A percentile compares a stretch with the other conserved stretches of the same genome.
Evolutionary conservation across 2,329 filamentous ascomycete species (phyloP).

Genomic region (Aureobasidium sp.): DNA sequence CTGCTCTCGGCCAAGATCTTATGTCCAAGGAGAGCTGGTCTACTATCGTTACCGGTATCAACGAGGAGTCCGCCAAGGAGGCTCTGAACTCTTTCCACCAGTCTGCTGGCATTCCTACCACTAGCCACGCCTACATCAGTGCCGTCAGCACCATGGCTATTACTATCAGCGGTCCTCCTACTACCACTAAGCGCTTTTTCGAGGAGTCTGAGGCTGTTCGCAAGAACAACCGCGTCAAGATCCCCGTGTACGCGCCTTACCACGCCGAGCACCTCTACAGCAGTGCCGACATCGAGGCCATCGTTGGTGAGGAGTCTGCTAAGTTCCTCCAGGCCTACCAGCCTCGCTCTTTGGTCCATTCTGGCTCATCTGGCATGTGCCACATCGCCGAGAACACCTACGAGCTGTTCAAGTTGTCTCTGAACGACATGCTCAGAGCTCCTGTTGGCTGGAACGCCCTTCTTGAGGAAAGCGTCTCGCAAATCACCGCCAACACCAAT

Average conservation of each 20-base stretch:
- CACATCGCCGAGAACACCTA: slow-evolving; percentile 37
- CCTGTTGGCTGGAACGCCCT: slow-evolving; percentile 44
- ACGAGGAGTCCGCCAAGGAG: slow-evolving; percentile 43
- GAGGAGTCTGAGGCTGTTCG: slow-evolving; percentile 40
- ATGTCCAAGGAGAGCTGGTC: slow-evolving; percentile 54
- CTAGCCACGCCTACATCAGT: slow-evolving; percentile 50
- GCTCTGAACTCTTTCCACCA: slow-evolving; percentile 52
- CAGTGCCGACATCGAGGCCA: slow-evolving; percentile 43
- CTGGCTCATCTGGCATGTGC: slow-evolving; percentile 39
- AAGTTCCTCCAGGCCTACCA: slow-evolving; percentile 35
- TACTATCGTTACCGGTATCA: slow-evolving; percentile 52
- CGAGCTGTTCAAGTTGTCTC: slow-evolving; percentile 36
- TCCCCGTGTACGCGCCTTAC: slow-evolving; percentile 51
- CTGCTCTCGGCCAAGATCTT: slow-evolving; percentile 42
- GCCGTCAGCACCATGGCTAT: slow-evolving; percentile 51
- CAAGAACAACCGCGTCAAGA: slow-evolving; percentile 43
- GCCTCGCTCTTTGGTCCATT: slow-evolving; percentile 39
- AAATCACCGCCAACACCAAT: slow-evolving; percentile 36
- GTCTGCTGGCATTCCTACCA: slow-evolving; percentile 42
- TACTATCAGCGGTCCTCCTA: slow-evolving; percentile 52
- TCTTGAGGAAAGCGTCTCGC: slow-evolving; percentile 39
- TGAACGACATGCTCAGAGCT: slow-evolving; percentile 39
- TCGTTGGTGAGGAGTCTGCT: slow-evolving; percentile 36
- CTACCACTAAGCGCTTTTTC: slow-evolving; percentile 45
- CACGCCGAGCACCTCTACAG: slow-evolving; percentile 50